Conservation (phyloP, 495 filamentous ascomycete species). For the Bombardia bombarda region DNA sequence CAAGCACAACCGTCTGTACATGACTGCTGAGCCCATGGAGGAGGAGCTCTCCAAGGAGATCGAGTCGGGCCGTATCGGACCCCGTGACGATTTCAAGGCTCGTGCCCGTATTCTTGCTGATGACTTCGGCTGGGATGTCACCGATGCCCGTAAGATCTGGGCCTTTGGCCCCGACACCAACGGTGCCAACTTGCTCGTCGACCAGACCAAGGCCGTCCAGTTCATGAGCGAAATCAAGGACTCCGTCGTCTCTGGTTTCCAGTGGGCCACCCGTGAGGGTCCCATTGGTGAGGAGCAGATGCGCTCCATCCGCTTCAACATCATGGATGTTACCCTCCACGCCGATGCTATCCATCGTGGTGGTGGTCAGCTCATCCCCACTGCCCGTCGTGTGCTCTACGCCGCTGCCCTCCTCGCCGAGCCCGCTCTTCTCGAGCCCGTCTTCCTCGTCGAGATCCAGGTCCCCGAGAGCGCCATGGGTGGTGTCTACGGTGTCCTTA, state of each 20-base stretch:
- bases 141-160: conserved; percentile 99
- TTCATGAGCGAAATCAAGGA: conserved; percentile 99
- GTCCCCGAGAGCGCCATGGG: conserved; percentile 98
- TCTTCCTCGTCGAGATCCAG: conserved; percentile 99
- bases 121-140: conserved; percentile 98
- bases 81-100: conserved; percentile 98
- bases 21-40: conserved; percentile 77
- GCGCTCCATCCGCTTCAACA: conserved; percentile 94
- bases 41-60: conserved; percentile 91
- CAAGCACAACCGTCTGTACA: conserved; percentile 99
- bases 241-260: conserved; percentile 98
- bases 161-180: conserved; percentile 97
- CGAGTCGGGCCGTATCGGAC: conserved; percentile 82
- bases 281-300: conserved; percentile 97
- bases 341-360: conserved; percentile 99
- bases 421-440: conserved; percentile 85
- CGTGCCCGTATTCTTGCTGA: conserved; percentile 95
- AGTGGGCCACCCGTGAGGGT: conserved; percentile 98
- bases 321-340: conserved; percentile 98
- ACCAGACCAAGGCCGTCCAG: conserved; percentile 99
- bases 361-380: conserved; percentile 98
- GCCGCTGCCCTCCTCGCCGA: conserved; percentile 86
- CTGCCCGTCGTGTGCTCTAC: conserved; percentile 94
- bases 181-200: conserved; percentile 96
- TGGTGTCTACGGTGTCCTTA: conserved; percentile 99